These are phyloP conservation scores for Penicillium oxalicum DNA, from an alignment of 2,329 filamentous ascomycete genomes.

Conservation along the genomic window DNA sequence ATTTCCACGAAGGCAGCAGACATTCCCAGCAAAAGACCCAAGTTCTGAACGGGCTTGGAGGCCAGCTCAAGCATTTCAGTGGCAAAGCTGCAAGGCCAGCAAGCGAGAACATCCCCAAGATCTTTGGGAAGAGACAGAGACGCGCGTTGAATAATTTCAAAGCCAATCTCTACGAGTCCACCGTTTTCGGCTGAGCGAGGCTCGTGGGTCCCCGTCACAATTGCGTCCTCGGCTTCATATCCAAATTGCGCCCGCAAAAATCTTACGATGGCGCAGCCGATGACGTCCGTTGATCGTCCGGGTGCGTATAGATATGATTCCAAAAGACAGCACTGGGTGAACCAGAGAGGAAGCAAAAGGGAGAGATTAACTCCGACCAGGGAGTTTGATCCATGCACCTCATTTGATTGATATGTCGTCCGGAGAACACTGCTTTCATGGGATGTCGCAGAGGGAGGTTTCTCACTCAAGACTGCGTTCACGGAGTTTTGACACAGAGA, in stretches of 20 bases:
- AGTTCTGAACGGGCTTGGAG: conserved; percentile 6
- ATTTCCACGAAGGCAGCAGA: conserved; percentile 8
- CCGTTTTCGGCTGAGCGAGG: background rate
- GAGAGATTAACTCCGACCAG: background rate
- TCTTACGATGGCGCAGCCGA: conserved; percentile 31
- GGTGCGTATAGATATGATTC: conserved; percentile 35
- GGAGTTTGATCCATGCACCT: background rate
- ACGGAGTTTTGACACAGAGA: background rate
- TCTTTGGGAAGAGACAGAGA: conserved; percentile 1
- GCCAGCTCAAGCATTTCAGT: conserved; percentile 7
- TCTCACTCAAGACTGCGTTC: background rate
- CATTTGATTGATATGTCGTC: background rate
- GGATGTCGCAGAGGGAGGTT: background rate
- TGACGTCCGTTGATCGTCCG: conserved; percentile 26
- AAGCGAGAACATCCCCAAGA: background rate
- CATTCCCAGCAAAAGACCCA: conserved; percentile 7
- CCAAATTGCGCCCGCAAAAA: conserved; percentile 38
- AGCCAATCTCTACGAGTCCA: conserved; percentile 5
- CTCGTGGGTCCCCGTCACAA: conserved; percentile 10
- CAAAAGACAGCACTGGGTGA: conserved; percentile 34
- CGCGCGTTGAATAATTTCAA: conserved; percentile 7
- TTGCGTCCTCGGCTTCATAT: conserved; percentile 21
- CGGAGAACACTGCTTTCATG: background rate
- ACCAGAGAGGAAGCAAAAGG: conserved; percentile 32
- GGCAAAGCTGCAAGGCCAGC: conserved; percentile 8